Base-by-base conservation (phyloP, 1,284 basidiomycete species). In the Schizophyllum amplum region DNA sequence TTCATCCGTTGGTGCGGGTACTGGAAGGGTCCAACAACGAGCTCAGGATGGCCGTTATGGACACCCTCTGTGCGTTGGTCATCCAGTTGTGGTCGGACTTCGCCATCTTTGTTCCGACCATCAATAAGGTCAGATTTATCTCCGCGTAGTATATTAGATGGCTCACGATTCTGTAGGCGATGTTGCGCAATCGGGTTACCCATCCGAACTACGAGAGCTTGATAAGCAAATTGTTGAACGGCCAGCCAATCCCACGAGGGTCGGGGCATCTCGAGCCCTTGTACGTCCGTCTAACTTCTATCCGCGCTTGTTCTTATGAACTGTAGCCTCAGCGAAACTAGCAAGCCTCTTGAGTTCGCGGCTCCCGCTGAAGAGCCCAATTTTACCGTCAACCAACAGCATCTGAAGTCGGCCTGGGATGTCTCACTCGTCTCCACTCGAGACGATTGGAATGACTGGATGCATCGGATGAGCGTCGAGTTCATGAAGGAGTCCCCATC, bases 401-500 rank as follows among this genome's bases (percentile, higher is more conserved):
- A 98, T 71, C 81, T 99, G 57, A 98, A 98, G 72, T 87, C 93
- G 64, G 94, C 95, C 0, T 99, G 97, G 96, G 95, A 98, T 66
- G 86, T 87, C 2, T 91, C 92, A 2, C 82, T 84, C 60, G 80
- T 94, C 6, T 78, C 82, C 15, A 89, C 89, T 0, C 81, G 81
- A 58, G 92, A 96, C 56, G 96, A 99, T 65, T 99, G 97, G 97
- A 76, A 83, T 24, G 94, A 96, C 53, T 99, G 97, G 97, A 88
- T 98, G 74, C 92, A 93, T 64, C 82, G 91, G 21, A 80, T 99
- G 13, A 90, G 94, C 5, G 91, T 97, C 9, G 96, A 98, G 71
- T 90, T 99, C 67, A 94, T 99, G 89, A 93, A 96, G 65, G 95
- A 98, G 64, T 98, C 96, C 0, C 97, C 97, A 0, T 98, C 94